Evolutionary conservation across 83 land plant genomes (phyloP).

Genomic region (Isoetes engelmannii): DNA sequence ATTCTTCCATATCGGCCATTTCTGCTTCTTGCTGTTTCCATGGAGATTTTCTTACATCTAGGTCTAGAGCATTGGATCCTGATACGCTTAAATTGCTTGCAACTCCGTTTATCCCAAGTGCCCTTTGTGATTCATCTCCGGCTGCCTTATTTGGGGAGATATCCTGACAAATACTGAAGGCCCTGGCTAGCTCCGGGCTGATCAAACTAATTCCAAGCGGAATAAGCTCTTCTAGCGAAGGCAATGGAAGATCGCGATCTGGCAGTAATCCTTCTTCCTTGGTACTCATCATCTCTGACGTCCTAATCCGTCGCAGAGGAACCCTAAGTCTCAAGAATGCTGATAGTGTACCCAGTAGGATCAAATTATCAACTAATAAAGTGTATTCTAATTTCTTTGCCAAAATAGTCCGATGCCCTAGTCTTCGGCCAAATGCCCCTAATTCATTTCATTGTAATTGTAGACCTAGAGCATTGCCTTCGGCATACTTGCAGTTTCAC

Average conservation of each 20-base stretch:
- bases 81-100: constrained; percentile 12
- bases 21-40: constrained; percentile 7
- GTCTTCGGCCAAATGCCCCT: too few relatives aligned
- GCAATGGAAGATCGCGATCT: constrained; percentile 20
- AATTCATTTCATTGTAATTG: too few relatives aligned
- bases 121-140: neutral
- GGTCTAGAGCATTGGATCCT: neutral
- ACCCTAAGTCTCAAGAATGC: too few relatives aligned
- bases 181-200: constrained; percentile 66
- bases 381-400: too few relatives aligned
- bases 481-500: too few relatives aligned
- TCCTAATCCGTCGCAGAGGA: constrained; percentile 8
- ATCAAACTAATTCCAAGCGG: constrained; percentile 66
- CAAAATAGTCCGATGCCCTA: too few relatives aligned
- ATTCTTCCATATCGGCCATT: constrained; percentile 16
- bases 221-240: constrained; percentile 62
- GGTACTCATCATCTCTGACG: neutral
- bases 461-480: too few relatives aligned
- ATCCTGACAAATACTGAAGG: constrained; percentile 46
- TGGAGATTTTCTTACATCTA: too few relatives aligned
- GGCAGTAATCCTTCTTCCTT: constrained; percentile 1
- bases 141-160: neutral
- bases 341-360: too few relatives aligned
- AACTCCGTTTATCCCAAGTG: constrained; percentile 1
- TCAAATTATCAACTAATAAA: too few relatives aligned